These are phyloP conservation scores for Mucor piriformis DNA, from an alignment of 371 early-diverging fungal species.

Conservation along the genomic window DNA sequence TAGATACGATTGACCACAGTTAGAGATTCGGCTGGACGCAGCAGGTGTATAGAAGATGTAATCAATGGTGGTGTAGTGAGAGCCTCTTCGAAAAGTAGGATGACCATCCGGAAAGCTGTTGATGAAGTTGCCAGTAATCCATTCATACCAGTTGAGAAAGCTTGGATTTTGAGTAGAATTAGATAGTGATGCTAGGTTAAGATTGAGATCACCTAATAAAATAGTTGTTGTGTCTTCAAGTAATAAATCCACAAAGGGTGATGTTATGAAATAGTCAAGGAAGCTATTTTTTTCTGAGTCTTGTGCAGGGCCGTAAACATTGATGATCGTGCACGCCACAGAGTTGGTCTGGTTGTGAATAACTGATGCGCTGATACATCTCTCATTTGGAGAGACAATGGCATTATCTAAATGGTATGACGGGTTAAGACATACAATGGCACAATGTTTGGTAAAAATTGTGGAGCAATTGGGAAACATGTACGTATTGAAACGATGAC, in stretches of 20 bases:
- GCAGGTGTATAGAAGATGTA: not conserved
- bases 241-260: not conserved
- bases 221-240: not conserved
- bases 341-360: not conserved
- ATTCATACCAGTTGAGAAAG: not conserved
- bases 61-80: not conserved
- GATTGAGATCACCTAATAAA: slow-evolving; percentile 14
- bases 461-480: not conserved
- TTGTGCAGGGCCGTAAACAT: slow-evolving; percentile 15
- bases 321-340: not conserved
- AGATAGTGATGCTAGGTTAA: too few relatives aligned
- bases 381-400: slow-evolving; percentile 5
- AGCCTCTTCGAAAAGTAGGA: slow-evolving; percentile 1
- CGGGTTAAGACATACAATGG: slow-evolving; percentile 8
- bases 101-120: not conserved
- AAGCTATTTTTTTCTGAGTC: too few relatives aligned
- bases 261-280: not conserved
- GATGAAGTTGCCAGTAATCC: not conserved
- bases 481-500: not conserved
- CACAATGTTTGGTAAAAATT: slow-evolving; percentile 1
- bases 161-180: not conserved
- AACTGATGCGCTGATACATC: not conserved
- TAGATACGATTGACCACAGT: not conserved
- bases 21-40: not conserved
- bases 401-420: not conserved